These are phyloP conservation scores for Gnaphalium uliginosum DNA, from an alignment of 129 eudicot species.

Conservation along the genomic window DNA sequence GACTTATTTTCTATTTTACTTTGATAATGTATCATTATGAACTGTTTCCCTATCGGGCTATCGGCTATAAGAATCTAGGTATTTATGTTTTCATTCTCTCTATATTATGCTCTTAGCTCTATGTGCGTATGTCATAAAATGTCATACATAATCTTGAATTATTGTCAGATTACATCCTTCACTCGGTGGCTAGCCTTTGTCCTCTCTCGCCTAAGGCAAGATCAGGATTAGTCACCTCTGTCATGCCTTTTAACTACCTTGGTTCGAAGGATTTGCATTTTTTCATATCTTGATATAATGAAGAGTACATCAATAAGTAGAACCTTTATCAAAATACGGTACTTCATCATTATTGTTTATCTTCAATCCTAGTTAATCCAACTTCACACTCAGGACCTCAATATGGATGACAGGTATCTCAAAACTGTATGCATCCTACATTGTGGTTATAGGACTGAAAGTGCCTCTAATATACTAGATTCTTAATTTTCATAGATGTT, in stretches of 20 bases:
- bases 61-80: background rate
- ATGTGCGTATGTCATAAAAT: background rate
- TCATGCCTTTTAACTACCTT: background rate
- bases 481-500: background rate
- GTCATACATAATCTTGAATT: background rate
- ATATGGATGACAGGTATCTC: background rate
- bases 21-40: background rate
- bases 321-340: background rate
- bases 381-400: background rate
- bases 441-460: conserved; percentile 5
- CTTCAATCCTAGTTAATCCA: conserved; percentile 8
- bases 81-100: background rate
- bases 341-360: background rate
- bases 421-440: conserved; percentile 11
- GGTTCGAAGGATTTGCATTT: background rate
- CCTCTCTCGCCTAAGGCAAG: background rate
- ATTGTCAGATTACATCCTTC: background rate
- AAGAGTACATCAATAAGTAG: background rate
- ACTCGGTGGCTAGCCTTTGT: background rate
- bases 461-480: background rate
- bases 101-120: background rate
- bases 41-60: background rate
- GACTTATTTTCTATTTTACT: background rate
- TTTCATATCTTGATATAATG: background rate
- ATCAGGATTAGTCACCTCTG: background rate